Conservation (phyloP, 1,284 basidiomycete genomes). For the Pascua sp. region DNA sequence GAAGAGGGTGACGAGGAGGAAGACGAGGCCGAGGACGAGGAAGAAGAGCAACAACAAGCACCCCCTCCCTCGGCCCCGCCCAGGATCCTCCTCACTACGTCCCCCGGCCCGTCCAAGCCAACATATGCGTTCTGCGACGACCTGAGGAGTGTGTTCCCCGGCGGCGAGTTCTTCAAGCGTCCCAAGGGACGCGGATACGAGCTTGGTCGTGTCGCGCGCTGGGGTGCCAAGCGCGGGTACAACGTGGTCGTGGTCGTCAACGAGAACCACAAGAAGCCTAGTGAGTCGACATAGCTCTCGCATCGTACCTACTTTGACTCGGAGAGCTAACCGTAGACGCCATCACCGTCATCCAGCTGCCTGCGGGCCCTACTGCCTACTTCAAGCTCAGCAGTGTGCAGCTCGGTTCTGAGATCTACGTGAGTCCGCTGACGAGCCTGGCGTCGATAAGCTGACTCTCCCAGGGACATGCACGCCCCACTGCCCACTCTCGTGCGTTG, state of each 20-base stretch:
- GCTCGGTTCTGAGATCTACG: slow-evolving; percentile 79
- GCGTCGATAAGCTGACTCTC: slow-evolving; percentile 7
- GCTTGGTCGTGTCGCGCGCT: slow-evolving; percentile 85
- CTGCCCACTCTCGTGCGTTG: slow-evolving; percentile 68
- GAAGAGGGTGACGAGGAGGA: slow-evolving; percentile 66
- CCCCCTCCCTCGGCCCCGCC: slow-evolving; percentile 57
- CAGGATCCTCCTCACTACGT: slow-evolving; percentile 85
- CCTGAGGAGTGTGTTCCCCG: slow-evolving; percentile 85
- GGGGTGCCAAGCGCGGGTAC: slow-evolving; percentile 82
- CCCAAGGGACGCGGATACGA: slow-evolving; percentile 92
- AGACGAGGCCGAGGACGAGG: slow-evolving; percentile 23
- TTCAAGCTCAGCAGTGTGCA: slow-evolving; percentile 91
- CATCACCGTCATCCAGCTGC: slow-evolving; percentile 85
- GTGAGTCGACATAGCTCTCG: slow-evolving; percentile 55
- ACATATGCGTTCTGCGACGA: slow-evolving; percentile 90
- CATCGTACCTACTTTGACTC: not conserved
- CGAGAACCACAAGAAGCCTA: slow-evolving; percentile 86
- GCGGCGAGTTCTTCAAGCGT: slow-evolving; percentile 85
- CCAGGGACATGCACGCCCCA: slow-evolving; percentile 86
- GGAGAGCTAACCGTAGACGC: slow-evolving; percentile 60
- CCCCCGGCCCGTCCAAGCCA: slow-evolving; percentile 73
- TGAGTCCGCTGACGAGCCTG: slow-evolving; percentile 47
- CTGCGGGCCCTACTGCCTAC: slow-evolving; percentile 89
- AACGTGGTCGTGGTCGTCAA: slow-evolving; percentile 88
- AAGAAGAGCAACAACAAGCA: slow-evolving; percentile 19